Base-by-base conservation (phyloP, 1,284 basidiomycete species). In the Austroboletus niveus region DNA sequence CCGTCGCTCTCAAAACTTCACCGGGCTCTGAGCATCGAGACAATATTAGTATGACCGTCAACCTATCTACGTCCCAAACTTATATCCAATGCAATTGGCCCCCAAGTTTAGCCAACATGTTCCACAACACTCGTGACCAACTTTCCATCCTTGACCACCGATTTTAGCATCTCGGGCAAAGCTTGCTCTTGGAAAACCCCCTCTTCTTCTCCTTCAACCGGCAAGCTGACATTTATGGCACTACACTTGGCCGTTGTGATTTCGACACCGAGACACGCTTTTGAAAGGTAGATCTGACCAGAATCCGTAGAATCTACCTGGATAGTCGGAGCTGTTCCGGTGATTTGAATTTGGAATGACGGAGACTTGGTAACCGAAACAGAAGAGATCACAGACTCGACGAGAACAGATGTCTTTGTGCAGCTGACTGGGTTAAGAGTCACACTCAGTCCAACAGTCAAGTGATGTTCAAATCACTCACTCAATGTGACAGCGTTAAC, bases 231-330 rank as follows among this genome's bases (percentile, higher is more conserved):
- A 72, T 99, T 99, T 72, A 99, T 89, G 31, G 87, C 82, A 65
- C 91, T 94, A 70, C 94, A 97, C 75, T 99, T 98, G 52, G 93
- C 87, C 1, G 95, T 96, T 44, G 94, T 89, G 63, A 99, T 92
- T 73, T 98, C 96, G 3, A 84, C 80, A 36, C 64, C 76, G 49
- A 97, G 76, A 59, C 89, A 89, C 31, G 81, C 82, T 68, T 89
- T 89, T 42, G 92, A 94, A 32, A 99, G 81, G 73, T 93, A 99
- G 58, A 99, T 85, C 69, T 95, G 92, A 9, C 96, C 97, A 15
- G 91, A 92, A 71, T 99, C 97, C 36, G 92, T 96, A 30, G 88
- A 88, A 72, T 99, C 97, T 36, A 99, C 74, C 65, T 96, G 89
- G 57, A 99, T 85, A 52, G 94, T 99, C 2, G 96, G 96, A 29